Percentiles rank a stretch among this genome's conserved stretches.
phyloP scores from a whole-genome alignment of 768 basidiomycete species.

The Kwoniella heveanensis region DNA sequence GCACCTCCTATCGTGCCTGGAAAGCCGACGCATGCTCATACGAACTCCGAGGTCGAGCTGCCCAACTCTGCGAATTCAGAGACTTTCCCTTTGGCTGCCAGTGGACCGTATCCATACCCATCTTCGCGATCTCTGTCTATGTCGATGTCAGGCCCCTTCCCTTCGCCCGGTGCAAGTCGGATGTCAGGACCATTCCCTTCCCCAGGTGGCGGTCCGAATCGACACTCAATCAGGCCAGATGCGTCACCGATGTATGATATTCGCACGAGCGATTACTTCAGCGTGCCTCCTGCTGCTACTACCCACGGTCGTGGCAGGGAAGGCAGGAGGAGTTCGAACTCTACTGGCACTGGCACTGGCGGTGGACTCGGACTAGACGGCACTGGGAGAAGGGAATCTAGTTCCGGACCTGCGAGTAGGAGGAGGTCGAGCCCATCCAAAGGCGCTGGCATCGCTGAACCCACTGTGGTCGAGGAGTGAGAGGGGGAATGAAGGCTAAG shows the following conservation, averaged over 20 bases:
- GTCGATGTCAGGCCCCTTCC: conserved; percentile 45
- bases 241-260: conserved; percentile 48
- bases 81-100: background rate
- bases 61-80: conserved; percentile 8
- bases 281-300: conserved; percentile 5
- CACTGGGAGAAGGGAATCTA: background rate
- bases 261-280: conserved; percentile 38
- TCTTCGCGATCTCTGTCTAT: background rate
- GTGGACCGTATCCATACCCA: conserved; percentile 19
- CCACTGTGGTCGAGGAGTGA: conserved; percentile 3
- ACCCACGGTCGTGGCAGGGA: background rate
- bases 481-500: no score
- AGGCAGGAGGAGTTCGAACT: conserved; percentile 13
- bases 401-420: background rate
- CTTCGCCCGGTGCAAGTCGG: conserved; percentile 12
- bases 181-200: conserved; percentile 23
- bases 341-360: background rate
- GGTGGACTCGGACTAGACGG: background rate
- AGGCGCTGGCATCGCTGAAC: conserved; percentile 5
- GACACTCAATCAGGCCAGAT: conserved; percentile 28
- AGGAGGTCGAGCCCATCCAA: conserved; percentile 13
- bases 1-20: background rate
- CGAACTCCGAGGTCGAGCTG: conserved; percentile 6
- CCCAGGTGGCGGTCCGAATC: conserved; percentile 6
- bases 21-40: background rate